Evolutionary conservation across 2,329 filamentous ascomycete genomes (phyloP), one percentile per base, ranked within the genome.

Genomic region (Penicillium olsonii): DNA sequence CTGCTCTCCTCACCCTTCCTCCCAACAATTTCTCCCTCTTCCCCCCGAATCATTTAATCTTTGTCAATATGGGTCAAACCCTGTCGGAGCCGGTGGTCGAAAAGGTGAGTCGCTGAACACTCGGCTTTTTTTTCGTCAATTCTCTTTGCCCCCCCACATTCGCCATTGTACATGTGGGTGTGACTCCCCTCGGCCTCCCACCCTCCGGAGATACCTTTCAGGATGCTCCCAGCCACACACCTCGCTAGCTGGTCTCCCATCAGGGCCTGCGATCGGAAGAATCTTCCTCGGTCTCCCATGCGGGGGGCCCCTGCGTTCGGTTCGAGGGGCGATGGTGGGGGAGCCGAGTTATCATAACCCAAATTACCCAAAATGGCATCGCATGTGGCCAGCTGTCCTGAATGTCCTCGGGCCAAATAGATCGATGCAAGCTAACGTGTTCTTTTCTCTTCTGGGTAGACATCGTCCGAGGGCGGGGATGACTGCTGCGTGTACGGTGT

Each of bases 41-140:
- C 49, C 53, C 48, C 45, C 45, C 53, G 45, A 57, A 52, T 53
- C 50, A 55, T 52, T 56, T 57, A 55, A 61, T 52, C 43, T 52
- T 53, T 57, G 54, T 47, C 51, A 80, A 71, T 77, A 99, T 99
- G 94, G 94, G 94, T 84, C 94, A 99, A 82, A 99, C 94, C 75
- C 87, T 99, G 71, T 97, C 92, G 68, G 94, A 99, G 82, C 94
- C 94, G 68, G 92, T 99, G 69, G 88, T 96, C 74, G 94, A 97
- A 73, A 99, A 99, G 92, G 94, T 99, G 83, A 72, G 83, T 63
- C 40, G 47, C 41, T 50, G 42, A 46, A 47, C 42, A 35, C 55
- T 48, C 26, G 39, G 31, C 29, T 48, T 37, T 42, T 48, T 24
- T 27, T 50, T 52, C 50, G 35, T 47, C 50, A 46, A 40, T 54